Conservation (phyloP, 441 rosid genomes). For the Aquilaria agallochum region DNA sequence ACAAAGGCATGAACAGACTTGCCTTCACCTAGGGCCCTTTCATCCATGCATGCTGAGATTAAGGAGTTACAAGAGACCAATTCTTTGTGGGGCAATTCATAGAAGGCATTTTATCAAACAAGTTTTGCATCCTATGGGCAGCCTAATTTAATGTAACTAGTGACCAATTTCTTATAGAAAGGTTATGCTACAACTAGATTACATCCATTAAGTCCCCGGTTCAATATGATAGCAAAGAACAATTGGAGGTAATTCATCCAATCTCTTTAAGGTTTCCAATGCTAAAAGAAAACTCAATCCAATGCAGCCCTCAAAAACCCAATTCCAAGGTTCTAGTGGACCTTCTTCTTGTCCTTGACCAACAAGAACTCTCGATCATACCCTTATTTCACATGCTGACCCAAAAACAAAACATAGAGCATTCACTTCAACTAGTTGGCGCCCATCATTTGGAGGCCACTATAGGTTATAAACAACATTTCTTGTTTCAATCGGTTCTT, state of each 20-base stretch:
- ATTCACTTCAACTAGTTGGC: conserved; percentile 63
- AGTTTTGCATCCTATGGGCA: conserved; percentile 30
- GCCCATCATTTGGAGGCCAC: conserved; percentile 97
- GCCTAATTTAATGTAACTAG: conserved; percentile 34
- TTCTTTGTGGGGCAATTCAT: conserved; percentile 42
- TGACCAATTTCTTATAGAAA: too few relatives aligned
- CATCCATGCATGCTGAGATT: conserved; percentile 42
- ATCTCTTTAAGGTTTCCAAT: conserved; percentile 18
- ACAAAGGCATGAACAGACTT: conserved; percentile 48
- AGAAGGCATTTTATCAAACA: conserved; percentile 79
- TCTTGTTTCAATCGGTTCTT: conserved; percentile 81
- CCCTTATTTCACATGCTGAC: conserved; percentile 27
- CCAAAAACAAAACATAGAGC: conserved; percentile 18
- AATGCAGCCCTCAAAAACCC: conserved; percentile 19
- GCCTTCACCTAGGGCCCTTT: conserved; percentile 38
- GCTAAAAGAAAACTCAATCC: conserved; percentile 21
- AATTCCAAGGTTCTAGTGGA: conserved; percentile 24
- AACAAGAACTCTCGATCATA: conserved; percentile 28
- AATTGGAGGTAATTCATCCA: conserved; percentile 10
- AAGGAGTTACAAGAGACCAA: conserved; percentile 67
- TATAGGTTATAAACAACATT: conserved; percentile 92
- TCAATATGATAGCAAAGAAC: conserved; percentile 16
- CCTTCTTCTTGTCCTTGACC: conserved; percentile 28
- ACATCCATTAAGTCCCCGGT: conserved; percentile 13
- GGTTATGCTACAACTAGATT: conserved; percentile 8